Percentiles rank a stretch among this genome's conserved stretches.
Conservation (phyloP, 768 basidiomycete species). For the Tricholoma furcatifolium region DNA sequence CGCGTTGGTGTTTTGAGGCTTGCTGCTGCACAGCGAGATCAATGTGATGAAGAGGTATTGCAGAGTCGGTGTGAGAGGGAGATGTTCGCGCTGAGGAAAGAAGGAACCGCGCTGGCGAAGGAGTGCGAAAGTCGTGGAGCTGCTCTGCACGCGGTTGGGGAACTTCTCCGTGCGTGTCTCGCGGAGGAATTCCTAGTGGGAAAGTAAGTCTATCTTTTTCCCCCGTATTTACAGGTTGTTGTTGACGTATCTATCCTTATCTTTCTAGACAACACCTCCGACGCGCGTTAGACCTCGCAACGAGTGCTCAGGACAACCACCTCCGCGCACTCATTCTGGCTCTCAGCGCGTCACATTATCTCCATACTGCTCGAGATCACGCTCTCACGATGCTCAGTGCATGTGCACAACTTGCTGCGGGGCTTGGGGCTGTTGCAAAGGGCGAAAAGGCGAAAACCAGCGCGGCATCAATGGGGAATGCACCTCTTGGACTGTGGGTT, state of each 20-base stretch:
- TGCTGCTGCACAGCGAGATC: slow-evolving; percentile 16
- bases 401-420: slow-evolving; percentile 69
- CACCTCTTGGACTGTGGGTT: slow-evolving; percentile 66
- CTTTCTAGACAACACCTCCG: slow-evolving; percentile 53
- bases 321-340: slow-evolving; percentile 69
- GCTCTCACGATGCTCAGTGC: slow-evolving; percentile 64
- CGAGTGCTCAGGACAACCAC: slow-evolving; percentile 65
- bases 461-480: slow-evolving; percentile 52
- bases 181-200: slow-evolving; percentile 55
- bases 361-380: slow-evolving; percentile 69
- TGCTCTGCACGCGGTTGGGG: slow-evolving; percentile 52
- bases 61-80: slow-evolving; percentile 18
- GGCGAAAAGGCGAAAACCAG: slow-evolving; percentile 8
- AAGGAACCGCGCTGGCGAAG: slow-evolving; percentile 36
- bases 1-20: slow-evolving; percentile 38
- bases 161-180: slow-evolving; percentile 52
- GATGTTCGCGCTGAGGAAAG: slow-evolving; percentile 28
- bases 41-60: slow-evolving; percentile 11
- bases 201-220: slow-evolving; percentile 46
- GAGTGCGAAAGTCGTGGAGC: slow-evolving; percentile 53
- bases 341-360: slow-evolving; percentile 66
- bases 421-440: slow-evolving; percentile 50
- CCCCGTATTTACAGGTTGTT: slow-evolving; percentile 2
- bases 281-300: slow-evolving; percentile 56
- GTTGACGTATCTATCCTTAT: neutral